Evolutionary conservation across 257 asterid genomes (phyloP).

Genomic region (Thymus quinquecostatus): DNA sequence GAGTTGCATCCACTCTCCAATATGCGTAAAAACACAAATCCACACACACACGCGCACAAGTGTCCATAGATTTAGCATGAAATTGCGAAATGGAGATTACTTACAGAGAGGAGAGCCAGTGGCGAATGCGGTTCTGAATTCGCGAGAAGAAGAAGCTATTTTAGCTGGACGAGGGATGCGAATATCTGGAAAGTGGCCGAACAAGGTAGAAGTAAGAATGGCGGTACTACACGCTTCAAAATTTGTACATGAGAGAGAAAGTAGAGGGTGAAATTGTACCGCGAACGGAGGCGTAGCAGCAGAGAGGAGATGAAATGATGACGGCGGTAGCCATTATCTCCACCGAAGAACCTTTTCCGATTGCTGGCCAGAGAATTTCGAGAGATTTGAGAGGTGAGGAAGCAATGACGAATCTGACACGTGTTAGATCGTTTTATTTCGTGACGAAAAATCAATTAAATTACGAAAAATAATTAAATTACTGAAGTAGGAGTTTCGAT

Average conservation of each 20-base stretch:
- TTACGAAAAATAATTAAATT: too few relatives aligned
- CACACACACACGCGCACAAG: too few relatives aligned
- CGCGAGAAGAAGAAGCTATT: slow-evolving; percentile 30
- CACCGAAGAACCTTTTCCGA: slow-evolving; percentile 22
- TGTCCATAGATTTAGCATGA: not conserved
- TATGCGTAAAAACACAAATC: not conserved
- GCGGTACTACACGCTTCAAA: slow-evolving; percentile 2
- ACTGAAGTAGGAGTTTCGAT: too few relatives aligned
- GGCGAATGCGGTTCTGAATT: slow-evolving; percentile 47
- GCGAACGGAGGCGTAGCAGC: slow-evolving; percentile 39
- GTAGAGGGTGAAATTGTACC: slow-evolving; percentile 30
- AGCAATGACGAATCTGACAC: slow-evolving; percentile 24
- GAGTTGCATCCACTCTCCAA: not conserved
- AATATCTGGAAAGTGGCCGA: slow-evolving; percentile 38
- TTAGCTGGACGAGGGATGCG: slow-evolving; percentile 25
- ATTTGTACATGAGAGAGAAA: not conserved
- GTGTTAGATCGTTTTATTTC: slow-evolving; percentile 9
- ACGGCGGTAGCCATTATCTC: slow-evolving; percentile 37
- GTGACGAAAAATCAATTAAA: too few relatives aligned
- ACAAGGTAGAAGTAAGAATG: not conserved
- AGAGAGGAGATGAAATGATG: slow-evolving; percentile 41
- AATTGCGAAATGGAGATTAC: slow-evolving; percentile 8
- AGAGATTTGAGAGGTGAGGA: slow-evolving; percentile 35
- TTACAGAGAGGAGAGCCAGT: slow-evolving; percentile 50
- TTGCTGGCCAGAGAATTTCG: slow-evolving; percentile 13